Conservation (phyloP, 2,329 filamentous ascomycete species). For the Epichloe coenophiala region DNA sequence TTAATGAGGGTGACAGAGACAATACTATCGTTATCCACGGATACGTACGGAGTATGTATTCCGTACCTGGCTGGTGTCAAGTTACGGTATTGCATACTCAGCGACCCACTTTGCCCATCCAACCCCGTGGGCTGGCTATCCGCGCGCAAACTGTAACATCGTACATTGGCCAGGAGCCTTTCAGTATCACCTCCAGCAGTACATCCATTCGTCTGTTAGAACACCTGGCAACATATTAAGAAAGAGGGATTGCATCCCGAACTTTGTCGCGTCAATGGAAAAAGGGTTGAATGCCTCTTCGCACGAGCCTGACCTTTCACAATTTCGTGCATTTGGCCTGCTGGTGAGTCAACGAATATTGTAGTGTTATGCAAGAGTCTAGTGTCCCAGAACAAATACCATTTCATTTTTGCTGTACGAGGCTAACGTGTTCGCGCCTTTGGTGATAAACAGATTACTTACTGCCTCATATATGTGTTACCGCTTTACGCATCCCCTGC, state of each 20-base stretch:
- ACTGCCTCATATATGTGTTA: constrained; percentile 79
- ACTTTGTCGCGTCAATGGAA: background rate
- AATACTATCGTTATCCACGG: too few species aligned
- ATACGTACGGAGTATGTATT: too few species aligned
- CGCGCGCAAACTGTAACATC: background rate
- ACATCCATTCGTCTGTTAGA: too few species aligned
- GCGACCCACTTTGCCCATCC: background rate
- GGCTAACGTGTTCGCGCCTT: background rate
- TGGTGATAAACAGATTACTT: constrained; percentile 39
- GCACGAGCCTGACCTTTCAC: constrained; percentile 6
- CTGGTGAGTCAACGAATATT: constrained; percentile 13
- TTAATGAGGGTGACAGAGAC: too few species aligned
- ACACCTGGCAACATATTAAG: too few species aligned
- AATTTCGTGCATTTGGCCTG: constrained; percentile 14
- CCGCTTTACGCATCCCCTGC: constrained; percentile 76
- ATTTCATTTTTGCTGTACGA: background rate
- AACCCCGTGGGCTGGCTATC: background rate
- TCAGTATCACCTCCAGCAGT: too few species aligned
- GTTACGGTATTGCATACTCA: background rate
- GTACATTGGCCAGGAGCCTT: too few species aligned
- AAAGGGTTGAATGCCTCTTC: background rate
- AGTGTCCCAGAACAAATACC: background rate
- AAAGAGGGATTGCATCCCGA: background rate
- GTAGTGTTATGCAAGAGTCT: background rate
- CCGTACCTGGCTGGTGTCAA: background rate